Evolutionary conservation across 192 early-diverging fungal genomes (phyloP), one percentile per base, ranked within the genome.

Genomic region (Coemansia pectinata): DNA sequence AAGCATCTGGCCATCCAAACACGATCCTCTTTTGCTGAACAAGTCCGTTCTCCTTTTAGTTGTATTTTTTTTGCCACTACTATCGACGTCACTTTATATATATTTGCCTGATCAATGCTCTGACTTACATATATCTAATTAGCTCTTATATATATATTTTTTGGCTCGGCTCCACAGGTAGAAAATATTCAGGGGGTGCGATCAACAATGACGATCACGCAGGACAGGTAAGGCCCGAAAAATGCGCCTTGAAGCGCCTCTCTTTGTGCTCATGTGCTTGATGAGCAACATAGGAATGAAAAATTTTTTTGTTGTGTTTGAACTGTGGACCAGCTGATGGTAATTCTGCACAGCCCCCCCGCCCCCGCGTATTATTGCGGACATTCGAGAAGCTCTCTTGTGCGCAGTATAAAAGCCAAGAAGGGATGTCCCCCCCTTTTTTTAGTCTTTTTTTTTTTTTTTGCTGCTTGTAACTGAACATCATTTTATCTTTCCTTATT

Each of bases 211-310:
- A 77, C 76, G 40, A 77, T 77, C 76, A 72, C 66, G 23, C 67
- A 63, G 34, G 76, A 77, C 58, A 71, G 76, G 76, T 77, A 77
- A 77, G 74, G n/a, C 39, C 78, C 73, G 73, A 81, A 76, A 81
- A 81, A 81, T 64, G 65, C 57, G 27, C 78, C 73, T 65, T 63
- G 61, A 36, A 17, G 29, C 17, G 4, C 27, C 12, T 11, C 52
- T 27, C 57, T 36, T 31, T 7, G 27, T 36, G 57, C 47, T 36
- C 63, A 65, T 65, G 31, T 52, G 63, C 12, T 8, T 34, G 33
- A 34, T 34, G 33, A 34, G 33, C 33, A 34, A 34, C 33, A 34
- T 12, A 29, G 23, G 10, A 29, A 23, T 25, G 9, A 19, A 59
- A 59, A 34, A 36, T n/a, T n/a, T 53, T 53, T 29, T 15, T 23